Percentiles rank a stretch among this genome's conserved stretches.
Conservation (phyloP, 176 grass and related monocot species). For the Carex pumila region DNA sequence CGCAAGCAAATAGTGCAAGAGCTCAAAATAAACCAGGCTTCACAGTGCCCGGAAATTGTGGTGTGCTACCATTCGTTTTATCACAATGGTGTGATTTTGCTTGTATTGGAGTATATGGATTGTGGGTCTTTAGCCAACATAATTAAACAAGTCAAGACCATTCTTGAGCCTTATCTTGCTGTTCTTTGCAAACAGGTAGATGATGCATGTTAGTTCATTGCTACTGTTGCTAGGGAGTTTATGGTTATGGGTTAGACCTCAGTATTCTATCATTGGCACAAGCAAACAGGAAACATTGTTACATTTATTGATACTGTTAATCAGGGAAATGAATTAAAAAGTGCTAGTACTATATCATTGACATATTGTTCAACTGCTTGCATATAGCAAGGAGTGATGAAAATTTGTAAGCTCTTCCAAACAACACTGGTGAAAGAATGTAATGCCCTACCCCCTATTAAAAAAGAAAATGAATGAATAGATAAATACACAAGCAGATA, state of each 20-base stretch:
- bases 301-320: background rate
- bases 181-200: conserved; percentile 95
- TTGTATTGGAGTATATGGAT: conserved; percentile 96
- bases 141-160: conserved; percentile 92
- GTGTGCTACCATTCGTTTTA: conserved; percentile 94
- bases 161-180: conserved; percentile 92
- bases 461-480: background rate
- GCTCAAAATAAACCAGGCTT: conserved; percentile 96
- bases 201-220: background rate
- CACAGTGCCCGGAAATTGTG: conserved; percentile 67
- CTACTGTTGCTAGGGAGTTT: background rate
- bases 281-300: background rate
- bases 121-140: conserved; percentile 83
- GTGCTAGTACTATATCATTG: background rate
- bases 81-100: conserved; percentile 98
- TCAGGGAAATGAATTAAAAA: background rate
- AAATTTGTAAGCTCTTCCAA: background rate
- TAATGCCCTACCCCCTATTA: background rate
- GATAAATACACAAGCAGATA: background rate
- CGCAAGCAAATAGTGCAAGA: conserved; percentile 98
- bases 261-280: background rate
- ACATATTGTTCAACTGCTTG: no score
- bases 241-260: background rate
- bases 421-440: background rate
- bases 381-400: no score